Conservation (phyloP, 352 stramenopile genomes). For the Thalassiosira sp. region DNA sequence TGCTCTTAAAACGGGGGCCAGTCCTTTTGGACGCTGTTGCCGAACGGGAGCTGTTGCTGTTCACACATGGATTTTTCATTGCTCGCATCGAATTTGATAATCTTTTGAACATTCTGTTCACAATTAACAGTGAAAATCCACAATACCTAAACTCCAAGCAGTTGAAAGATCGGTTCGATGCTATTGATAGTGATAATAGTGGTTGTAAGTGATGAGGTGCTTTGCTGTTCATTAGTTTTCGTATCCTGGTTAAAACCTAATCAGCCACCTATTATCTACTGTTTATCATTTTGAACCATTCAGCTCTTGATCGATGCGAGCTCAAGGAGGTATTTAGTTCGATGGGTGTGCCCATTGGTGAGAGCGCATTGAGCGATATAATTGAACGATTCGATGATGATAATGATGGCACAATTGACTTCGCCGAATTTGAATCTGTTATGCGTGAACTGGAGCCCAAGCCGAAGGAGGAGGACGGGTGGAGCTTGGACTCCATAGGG, state of each 20-base stretch:
- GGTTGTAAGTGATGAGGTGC: constrained; percentile 23
- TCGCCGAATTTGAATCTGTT: constrained; percentile 39
- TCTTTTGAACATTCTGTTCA: constrained; percentile 25
- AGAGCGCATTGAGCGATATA: constrained; percentile 28
- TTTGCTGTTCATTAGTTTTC: constrained; percentile 5
- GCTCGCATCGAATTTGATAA: constrained; percentile 31
- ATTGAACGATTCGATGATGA: constrained; percentile 42
- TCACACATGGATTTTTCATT: constrained; percentile 36
- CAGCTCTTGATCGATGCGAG: constrained; percentile 15
- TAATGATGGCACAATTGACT: constrained; percentile 34
- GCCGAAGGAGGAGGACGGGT: constrained; percentile 14
- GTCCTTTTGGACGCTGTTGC: constrained; percentile 26
- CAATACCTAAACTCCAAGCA: constrained; percentile 18
- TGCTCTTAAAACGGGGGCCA: constrained; percentile 43
- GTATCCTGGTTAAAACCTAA: no score
- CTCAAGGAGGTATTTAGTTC: constrained; percentile 27
- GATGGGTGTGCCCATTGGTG: constrained; percentile 28
- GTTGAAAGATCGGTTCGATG: constrained; percentile 32
- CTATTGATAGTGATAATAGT: constrained; percentile 38
- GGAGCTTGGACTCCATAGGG: constrained; percentile 9
- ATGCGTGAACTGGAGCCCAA: constrained; percentile 7
- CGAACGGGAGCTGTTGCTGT: constrained; percentile 42
- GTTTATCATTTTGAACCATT: not conserved
- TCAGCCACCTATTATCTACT: no score
- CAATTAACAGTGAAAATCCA: constrained; percentile 21